These are phyloP conservation scores for Apiotrichum gamsii DNA, from an alignment of 1,284 basidiomycete genomes.

Conservation along the genomic window DNA sequence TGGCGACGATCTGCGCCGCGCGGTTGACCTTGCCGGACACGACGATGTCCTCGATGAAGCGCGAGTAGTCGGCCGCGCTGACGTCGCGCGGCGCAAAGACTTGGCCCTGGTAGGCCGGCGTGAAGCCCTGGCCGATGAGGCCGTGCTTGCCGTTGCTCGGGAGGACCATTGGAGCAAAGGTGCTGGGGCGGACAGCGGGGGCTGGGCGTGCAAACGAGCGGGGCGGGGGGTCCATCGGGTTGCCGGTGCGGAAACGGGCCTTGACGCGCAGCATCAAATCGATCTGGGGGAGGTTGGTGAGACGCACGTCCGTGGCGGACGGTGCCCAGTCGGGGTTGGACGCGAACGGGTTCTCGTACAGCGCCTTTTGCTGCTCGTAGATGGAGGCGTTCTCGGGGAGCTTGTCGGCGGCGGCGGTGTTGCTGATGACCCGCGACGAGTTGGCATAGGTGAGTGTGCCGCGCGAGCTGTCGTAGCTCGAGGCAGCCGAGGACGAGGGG, in stretches of 20 bases:
- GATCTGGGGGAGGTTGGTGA: neutral
- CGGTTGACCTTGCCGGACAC: conserved; percentile 3
- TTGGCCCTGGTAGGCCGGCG: neutral
- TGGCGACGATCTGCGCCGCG: neutral
- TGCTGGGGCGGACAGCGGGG: too few species aligned
- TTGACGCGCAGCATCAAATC: conserved; percentile 7
- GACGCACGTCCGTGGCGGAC: neutral
- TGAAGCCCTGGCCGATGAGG: conserved; percentile 7
- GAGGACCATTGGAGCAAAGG: conserved; percentile 1
- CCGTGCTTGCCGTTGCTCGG: neutral
- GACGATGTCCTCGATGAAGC: conserved; percentile 10
- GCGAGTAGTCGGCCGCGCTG: conserved; percentile 5
- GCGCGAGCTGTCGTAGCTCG: too few species aligned
- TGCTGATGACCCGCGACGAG: too few species aligned
- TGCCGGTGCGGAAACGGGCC: conserved; percentile 3
- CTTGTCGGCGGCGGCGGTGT: too few species aligned
- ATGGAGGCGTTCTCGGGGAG: too few species aligned
- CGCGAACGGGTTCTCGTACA: conserved; percentile 5
- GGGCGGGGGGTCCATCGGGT: conserved; percentile 2
- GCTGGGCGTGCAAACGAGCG: neutral
- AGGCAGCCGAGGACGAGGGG: too few species aligned
- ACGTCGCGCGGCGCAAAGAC: conserved; percentile 3
- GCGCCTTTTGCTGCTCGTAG: conserved; percentile 1
- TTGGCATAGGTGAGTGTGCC: too few species aligned
- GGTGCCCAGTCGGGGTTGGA: conserved; percentile 7